Evolutionary conservation across 2,329 filamentous ascomycete genomes (phyloP).

Genomic region (Fusarium sp.): DNA sequence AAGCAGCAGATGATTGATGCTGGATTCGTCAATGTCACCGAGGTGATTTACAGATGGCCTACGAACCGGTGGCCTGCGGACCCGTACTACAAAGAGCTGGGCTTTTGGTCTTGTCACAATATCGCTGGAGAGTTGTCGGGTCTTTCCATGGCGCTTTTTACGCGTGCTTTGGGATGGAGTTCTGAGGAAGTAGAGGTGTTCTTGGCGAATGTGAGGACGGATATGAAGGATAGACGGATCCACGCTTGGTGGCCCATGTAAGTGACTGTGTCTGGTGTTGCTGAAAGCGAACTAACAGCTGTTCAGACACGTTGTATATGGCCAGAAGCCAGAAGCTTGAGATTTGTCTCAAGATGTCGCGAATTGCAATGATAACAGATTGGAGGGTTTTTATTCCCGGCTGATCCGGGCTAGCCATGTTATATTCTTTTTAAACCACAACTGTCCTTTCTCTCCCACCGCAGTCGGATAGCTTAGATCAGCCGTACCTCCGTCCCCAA

Average conservation of each 20-base stretch:
- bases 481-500: background rate
- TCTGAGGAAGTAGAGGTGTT: constrained; percentile 49
- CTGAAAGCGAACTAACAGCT: too few relatives aligned
- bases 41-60: constrained; percentile 62
- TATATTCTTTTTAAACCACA: background rate
- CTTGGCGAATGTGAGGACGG: constrained; percentile 47
- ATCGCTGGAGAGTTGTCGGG: constrained; percentile 50
- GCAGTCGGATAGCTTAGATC: background rate
- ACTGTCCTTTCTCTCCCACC: background rate
- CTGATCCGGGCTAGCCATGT: background rate
- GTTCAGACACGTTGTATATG: constrained; percentile 34
- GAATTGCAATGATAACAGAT: background rate
- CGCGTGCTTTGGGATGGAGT: constrained; percentile 52
- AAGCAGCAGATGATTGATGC: constrained; percentile 58
- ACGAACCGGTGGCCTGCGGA: constrained; percentile 65
- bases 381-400: background rate
- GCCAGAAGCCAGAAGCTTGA: constrained; percentile 36
- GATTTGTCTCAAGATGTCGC: background rate
- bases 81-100: constrained; percentile 63
- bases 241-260: constrained; percentile 56
- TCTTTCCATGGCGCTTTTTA: constrained; percentile 54
- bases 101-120: constrained; percentile 51
- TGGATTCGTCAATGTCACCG: constrained; percentile 65
- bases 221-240: constrained; percentile 50
- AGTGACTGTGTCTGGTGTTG: constrained; percentile 15